Base-by-base conservation (phyloP, 345 rosid genomes). In the Xanthoceras sorbifolium region DNA sequence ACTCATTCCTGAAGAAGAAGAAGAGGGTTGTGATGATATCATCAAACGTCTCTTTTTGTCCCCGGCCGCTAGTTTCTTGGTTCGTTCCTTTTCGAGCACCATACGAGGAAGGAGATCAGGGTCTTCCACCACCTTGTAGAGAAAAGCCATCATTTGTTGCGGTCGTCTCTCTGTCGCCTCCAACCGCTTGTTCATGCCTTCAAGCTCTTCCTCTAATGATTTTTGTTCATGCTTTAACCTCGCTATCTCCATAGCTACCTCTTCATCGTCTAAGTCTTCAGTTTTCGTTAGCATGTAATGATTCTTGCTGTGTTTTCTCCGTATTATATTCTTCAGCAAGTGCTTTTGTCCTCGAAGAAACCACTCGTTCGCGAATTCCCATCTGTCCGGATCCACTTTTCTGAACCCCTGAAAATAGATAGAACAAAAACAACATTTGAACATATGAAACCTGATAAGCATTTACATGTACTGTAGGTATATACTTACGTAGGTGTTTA, bases 281-380 rank as follows among this genome's bases (percentile, higher is more conserved):
- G 23, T 23, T 70, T 77, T 84, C 0, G 77, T 75, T 63, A 77
- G 65, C 79, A 71, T 44, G 73, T 46, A 44, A 18, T 82, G 26
- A 32, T 82, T 85, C 64, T 82, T 87, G 63, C 84, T 88, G 76
- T 96, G 95, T 69, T 92, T 94, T 77, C 93, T 87, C 79, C 99
- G 80, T 54, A 80, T 80, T 81, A 93, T 90, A 84, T 94, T 90
- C 85, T 78, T 90, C 20, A 96, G 81, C 11, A 96, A 82, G 31
- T 94, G 97, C 83, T 85, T 90, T 72, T 96, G 95, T 4, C 94
- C 99, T 40, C 92, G 88, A 7, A 91, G 85, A 69, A 96, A 96
- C 77, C 91, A 93, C 78, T 92, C 95, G 84, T 94, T 94, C 54
- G 95, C 97, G 61, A 96, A 96, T 76, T 94, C 99, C 99, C 99